Percentiles rank a stretch among this genome's conserved stretches.
Evolutionary conservation across 192 early-diverging fungal species (phyloP).

Genomic region (Bifiguratus adelaidae): DNA sequence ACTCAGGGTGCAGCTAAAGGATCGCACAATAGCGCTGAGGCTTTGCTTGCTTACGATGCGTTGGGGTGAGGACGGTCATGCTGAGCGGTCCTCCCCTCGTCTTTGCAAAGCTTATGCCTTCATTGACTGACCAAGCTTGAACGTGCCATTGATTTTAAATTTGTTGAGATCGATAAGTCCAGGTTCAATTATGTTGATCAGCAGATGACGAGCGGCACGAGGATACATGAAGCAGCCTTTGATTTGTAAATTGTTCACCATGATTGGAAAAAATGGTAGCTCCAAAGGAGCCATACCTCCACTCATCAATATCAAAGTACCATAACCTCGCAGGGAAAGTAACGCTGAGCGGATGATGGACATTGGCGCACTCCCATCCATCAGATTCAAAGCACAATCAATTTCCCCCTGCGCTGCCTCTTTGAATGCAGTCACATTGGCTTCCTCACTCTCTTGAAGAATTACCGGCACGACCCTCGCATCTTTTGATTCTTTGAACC

Average conservation of each 20-base stretch:
- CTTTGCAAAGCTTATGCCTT: not conserved
- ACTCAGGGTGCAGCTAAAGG: too few relatives aligned
- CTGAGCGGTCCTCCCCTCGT: not conserved
- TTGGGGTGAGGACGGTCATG: slow-evolving; percentile 4
- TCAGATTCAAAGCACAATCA: slow-evolving; percentile 10
- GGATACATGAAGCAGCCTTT: slow-evolving; percentile 19
- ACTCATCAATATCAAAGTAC: slow-evolving; percentile 10
- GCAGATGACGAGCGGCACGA: slow-evolving; percentile 2
- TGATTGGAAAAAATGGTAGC: slow-evolving; percentile 11
- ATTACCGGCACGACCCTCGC: slow-evolving; percentile 10
- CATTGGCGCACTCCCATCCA: slow-evolving; percentile 8
- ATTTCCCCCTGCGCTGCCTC: slow-evolving; percentile 6
- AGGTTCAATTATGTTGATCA: slow-evolving; percentile 11
- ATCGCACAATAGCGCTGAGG: too few relatives aligned
- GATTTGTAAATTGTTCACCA: slow-evolving; percentile 12
- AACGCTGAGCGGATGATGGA: slow-evolving; percentile 5
- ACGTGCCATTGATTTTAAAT: not conserved
- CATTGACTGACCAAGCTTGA: not conserved
- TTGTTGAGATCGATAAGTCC: slow-evolving; percentile 7
- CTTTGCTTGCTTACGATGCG: too few relatives aligned
- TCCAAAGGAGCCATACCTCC: slow-evolving; percentile 4
- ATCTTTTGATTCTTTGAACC: slow-evolving; percentile 3
- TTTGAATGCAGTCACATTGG: slow-evolving; percentile 4
- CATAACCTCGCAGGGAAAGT: slow-evolving; percentile 5
- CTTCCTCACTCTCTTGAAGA: slow-evolving; percentile 4